These are phyloP conservation scores for Myxozyma kluyveri DNA, from an alignment of 805 yeast species.

Conservation along the genomic window DNA sequence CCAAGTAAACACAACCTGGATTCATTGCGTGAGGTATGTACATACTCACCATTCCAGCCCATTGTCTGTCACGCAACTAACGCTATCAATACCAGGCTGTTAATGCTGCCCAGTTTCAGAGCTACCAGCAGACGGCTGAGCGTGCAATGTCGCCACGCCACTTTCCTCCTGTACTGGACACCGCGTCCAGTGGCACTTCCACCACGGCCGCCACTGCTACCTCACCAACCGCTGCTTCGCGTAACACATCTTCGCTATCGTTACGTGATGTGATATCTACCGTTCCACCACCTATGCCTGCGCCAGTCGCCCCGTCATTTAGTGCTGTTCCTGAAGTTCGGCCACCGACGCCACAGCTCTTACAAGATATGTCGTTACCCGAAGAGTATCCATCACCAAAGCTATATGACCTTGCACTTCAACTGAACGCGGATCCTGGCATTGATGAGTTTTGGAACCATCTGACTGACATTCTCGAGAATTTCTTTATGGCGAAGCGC, in stretches of 20 bases:
- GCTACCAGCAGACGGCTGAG: constrained; percentile 8
- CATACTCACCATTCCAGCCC: neutral
- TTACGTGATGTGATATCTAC: neutral
- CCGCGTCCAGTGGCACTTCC: neutral
- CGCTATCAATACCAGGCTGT: constrained; percentile 15
- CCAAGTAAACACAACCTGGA: constrained; percentile 10
- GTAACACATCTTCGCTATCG: neutral
- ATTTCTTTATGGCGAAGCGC: constrained; percentile 35
- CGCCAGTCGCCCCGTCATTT: constrained; percentile 1
- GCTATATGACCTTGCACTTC: constrained; percentile 22
- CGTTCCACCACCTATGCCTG: neutral
- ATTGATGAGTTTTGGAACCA: constrained; percentile 35
- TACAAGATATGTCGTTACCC: neutral
- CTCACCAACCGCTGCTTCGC: neutral
- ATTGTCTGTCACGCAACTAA: neutral
- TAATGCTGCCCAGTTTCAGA: constrained; percentile 18
- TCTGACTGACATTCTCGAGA: constrained; percentile 31
- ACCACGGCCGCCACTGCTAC: neutral
- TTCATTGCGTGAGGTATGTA: constrained; percentile 18
- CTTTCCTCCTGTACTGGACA: neutral
- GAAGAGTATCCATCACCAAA: constrained; percentile 28
- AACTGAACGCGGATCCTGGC: constrained; percentile 29
- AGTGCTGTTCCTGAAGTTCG: neutral
- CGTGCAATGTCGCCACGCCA: constrained; percentile 5
- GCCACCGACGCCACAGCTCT: neutral